Conservation (phyloP, 352 stramenopile species). For the Phytophthora pistaciae region DNA sequence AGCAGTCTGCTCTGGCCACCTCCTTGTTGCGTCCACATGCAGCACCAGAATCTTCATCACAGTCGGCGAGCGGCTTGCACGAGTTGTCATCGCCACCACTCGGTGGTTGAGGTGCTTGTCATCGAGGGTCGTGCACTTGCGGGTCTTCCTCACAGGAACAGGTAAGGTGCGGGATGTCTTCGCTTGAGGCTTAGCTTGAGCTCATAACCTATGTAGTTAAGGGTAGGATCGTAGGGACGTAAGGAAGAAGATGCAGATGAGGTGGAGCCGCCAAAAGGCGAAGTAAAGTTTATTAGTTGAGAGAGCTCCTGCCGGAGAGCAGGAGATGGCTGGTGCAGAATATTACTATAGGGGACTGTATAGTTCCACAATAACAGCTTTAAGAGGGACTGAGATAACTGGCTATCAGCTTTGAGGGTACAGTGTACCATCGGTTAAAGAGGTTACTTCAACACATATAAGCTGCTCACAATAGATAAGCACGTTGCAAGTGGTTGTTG, state of each 20-base stretch:
- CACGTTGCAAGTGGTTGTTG: background rate
- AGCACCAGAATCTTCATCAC: conserved; percentile 3
- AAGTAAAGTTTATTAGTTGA: background rate
- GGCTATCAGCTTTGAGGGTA: background rate
- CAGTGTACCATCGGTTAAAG: no score
- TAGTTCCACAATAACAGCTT: background rate
- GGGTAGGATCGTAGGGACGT: background rate
- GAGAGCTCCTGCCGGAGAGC: background rate
- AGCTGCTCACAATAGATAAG: background rate
- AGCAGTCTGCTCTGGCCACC: no score
- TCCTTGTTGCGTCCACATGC: no score
- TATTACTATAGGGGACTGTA: background rate
- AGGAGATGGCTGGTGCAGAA: background rate
- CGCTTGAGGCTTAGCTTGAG: conserved; percentile 21
- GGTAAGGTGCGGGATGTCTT: conserved; percentile 20
- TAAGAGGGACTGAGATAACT: background rate
- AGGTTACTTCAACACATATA: no score
- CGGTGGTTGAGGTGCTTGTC: conserved; percentile 14
- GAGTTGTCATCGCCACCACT: background rate
- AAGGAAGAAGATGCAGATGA: background rate
- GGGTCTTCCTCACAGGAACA: conserved; percentile 8
- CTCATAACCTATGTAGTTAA: background rate
- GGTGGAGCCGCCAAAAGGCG: background rate
- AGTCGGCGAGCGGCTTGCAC: conserved; percentile 2
- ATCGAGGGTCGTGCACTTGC: conserved; percentile 8